Base-by-base conservation (phyloP, 2,329 filamentous ascomycete genomes). In the Exophiala alcalophila region DNA sequence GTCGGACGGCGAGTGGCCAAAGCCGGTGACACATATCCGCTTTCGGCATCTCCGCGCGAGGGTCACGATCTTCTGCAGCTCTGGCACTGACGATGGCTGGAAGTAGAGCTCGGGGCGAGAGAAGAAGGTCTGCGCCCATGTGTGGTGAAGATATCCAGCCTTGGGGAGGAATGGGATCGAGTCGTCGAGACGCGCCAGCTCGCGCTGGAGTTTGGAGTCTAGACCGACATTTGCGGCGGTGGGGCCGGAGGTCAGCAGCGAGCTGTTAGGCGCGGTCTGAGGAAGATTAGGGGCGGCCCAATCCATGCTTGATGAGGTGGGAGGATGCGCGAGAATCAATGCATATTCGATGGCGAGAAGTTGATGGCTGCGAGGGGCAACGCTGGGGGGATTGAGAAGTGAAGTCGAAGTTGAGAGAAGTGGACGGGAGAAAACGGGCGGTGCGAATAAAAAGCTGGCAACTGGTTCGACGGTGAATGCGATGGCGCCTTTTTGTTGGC, bases 91-190 rank as follows among this genome's bases (percentile, higher is more conserved):
- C 57, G 85, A 77, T 2, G 92, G 92, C 58, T 86, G 86, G 56
- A 97, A 80, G 67, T 91, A 96, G 45, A 97, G 81, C 71, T 96
- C 89, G 2, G 92, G 92, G 12, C 82, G 78, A 36, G 84, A 92
- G 59, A 85, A 83, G 69, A 94, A 96, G 35, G 92, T 97, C 60
- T 83, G 83, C 26, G 92, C 92, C 92, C 92, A 98, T 14, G 92
- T 98, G 58, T 83, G 83, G 70, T 97, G 92, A 34, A 82, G 68
- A 64, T 97, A 82, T 39, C 78, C 72, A 47, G 77, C 71, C 44
- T 74, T 75, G 4, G 86, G 86, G 62, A 83, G 85, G 69, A 97
- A 95, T 29, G 88, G 80, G 26, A 92, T 66, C 45, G 70, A 65
- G 54, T 78, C 73, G 58, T 82, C 72, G 61, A 79, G 73, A 51